These are phyloP conservation scores for Yamadazyma endophytica DNA, from an alignment of 805 yeast genomes.

Conservation along the genomic window DNA sequence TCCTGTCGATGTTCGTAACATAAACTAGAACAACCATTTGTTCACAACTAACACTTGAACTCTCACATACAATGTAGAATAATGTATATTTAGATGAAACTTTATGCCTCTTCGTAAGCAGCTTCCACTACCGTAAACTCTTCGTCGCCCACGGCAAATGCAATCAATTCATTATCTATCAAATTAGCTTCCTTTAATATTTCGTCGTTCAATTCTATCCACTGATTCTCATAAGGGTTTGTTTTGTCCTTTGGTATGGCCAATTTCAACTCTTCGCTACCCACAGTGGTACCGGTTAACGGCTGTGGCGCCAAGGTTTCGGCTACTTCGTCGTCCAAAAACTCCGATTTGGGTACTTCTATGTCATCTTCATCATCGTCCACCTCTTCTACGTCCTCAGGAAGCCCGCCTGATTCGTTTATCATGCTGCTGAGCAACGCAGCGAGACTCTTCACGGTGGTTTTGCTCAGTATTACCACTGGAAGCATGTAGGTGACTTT, in stretches of 20 bases:
- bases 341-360: conserved; percentile 37
- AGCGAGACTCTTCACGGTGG: conserved; percentile 16
- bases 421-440: conserved; percentile 32
- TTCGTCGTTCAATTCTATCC: conserved; percentile 30
- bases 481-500: conserved; percentile 28
- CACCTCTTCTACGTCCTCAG: conserved; percentile 22
- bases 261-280: conserved; percentile 23
- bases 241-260: conserved; percentile 41
- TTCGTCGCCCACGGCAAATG: conserved; percentile 38
- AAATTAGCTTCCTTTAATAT: conserved; percentile 26
- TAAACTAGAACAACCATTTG: too few relatives aligned
- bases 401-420: conserved; percentile 46
- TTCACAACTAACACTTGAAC: too few relatives aligned
- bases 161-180: conserved; percentile 38
- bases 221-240: conserved; percentile 28
- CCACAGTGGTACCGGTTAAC: conserved; percentile 7
- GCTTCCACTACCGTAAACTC: conserved; percentile 31
- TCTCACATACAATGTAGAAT: too few relatives aligned
- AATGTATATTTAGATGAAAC: conserved; percentile 23
- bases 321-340: conserved; percentile 22
- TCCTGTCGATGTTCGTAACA: too few relatives aligned
- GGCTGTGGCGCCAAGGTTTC: conserved; percentile 7
- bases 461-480: conserved; percentile 13
- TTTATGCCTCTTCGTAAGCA: conserved; percentile 32
- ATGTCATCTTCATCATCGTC: conserved; percentile 25